These are phyloP conservation scores for Rhodotorula paludigena DNA, from an alignment of 768 basidiomycete genomes.

Conservation along the genomic window DNA sequence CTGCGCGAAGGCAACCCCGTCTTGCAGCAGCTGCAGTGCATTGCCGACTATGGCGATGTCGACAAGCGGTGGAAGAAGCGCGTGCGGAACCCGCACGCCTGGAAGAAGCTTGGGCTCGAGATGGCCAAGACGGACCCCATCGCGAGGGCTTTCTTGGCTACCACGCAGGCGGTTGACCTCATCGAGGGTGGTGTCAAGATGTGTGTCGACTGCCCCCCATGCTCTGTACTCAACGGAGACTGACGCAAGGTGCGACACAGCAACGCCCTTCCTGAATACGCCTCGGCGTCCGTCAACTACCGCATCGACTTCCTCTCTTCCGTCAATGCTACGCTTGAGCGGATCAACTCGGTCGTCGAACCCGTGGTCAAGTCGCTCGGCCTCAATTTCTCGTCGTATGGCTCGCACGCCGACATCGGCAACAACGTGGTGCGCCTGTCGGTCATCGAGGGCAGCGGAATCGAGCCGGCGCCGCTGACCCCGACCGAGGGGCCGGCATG, in stretches of 20 bases:
- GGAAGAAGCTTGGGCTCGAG: conserved; percentile 53
- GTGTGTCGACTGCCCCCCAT: not conserved
- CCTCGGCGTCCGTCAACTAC: conserved; percentile 25
- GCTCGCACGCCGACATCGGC: not conserved
- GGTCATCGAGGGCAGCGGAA: not conserved
- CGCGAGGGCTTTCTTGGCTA: conserved; percentile 47
- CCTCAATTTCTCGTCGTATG: conserved; percentile 24
- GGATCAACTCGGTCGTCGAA: conserved; percentile 17
- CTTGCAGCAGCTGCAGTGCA: conserved; percentile 57
- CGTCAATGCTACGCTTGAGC: conserved; percentile 11
- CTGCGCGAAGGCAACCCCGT: conserved; percentile 45
- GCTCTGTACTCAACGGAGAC: no score
- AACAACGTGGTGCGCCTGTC: conserved; percentile 16
- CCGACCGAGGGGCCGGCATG: conserved; percentile 20
- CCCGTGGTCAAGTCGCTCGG: conserved; percentile 23
- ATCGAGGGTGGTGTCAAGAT: conserved; percentile 43
- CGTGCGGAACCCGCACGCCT: conserved; percentile 43
- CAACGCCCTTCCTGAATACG: conserved; percentile 37
- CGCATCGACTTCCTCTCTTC: conserved; percentile 35
- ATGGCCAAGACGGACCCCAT: conserved; percentile 48
- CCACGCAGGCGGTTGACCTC: conserved; percentile 74
- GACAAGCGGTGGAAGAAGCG: conserved; percentile 53
- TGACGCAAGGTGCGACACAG: not conserved
- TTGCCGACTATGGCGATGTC: conserved; percentile 60
- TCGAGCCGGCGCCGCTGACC: conserved; percentile 35